Base-by-base conservation (phyloP, 345 rosid genomes). In the Trapa incisa region DNA sequence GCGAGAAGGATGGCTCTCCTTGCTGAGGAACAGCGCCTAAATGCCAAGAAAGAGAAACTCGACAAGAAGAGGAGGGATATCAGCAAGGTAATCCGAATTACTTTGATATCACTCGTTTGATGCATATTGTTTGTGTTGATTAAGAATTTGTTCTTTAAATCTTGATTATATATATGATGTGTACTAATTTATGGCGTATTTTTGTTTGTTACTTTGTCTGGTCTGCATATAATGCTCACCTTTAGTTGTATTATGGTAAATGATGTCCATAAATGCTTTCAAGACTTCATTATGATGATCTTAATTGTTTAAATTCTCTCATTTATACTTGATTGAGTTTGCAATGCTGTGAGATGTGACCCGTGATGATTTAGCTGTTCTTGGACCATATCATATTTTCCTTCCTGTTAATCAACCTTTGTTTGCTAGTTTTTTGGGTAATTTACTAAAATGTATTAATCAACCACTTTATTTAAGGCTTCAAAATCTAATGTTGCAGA, bases 21-120 rank as follows among this genome's bases (percentile, higher is more conserved):
- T 77, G 97, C 99, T 3, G 99, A 94, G 81, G 93, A 83, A 3
- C 85, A 91, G 77, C 88, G 97, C 2, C 87, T 94, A 16, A 91
- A 91, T 81, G 65, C 96, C 17, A 94, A 94, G 95, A 87, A 91
- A 87, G 99, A 94, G 90, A 94, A 94, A 82, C 88, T 94, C 22
- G 93, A 91, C 62, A 86, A 80, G 83, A 91, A 89, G 83, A 87
- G 99, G 75, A 87, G 77, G 65, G 71, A 79, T 15, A 57, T 81
- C 61, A 38, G 89, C 4, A 94, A 94, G 99, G 97, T 94, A 86
- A 67, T 65, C 5, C 5, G 37, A 0, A 47, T 42, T 5, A 57
- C 16, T 17, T 15, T 15, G 4, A 3, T 67, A 1, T 22, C 16
- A 1, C 43, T 1, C 43, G 16, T 54, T 54, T 17, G 9, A 4